Conservation (phyloP, 108 stramenopile genomes). For the Fistulifera pelliculosa region DNA sequence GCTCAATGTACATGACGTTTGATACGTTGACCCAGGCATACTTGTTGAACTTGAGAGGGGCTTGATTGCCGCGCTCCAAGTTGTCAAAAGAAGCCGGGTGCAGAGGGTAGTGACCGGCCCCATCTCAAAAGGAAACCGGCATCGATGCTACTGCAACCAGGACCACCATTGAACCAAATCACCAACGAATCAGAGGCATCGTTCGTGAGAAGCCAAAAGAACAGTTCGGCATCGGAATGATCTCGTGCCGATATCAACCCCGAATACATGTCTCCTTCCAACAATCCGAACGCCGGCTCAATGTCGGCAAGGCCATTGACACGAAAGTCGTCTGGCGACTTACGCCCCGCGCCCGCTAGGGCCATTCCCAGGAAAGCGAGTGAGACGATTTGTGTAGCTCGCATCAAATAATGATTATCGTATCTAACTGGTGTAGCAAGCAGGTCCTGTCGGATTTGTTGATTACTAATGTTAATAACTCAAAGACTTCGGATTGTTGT, state of each 20-base stretch:
- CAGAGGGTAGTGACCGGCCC: slow-evolving; percentile 20
- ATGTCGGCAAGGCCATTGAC: slow-evolving; percentile 30
- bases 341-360: neutral
- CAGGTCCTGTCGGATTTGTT: too few relatives aligned
- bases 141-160: slow-evolving; percentile 45
- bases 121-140: slow-evolving; percentile 37
- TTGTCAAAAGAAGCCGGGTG: slow-evolving; percentile 9
- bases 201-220: slow-evolving; percentile 23
- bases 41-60: slow-evolving; percentile 4
- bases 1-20: slow-evolving; percentile 10
- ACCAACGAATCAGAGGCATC: slow-evolving; percentile 8
- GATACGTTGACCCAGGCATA: slow-evolving; percentile 32
- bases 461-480: too few relatives aligned
- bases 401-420: too few relatives aligned
- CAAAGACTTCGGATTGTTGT: too few relatives aligned
- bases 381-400: too few relatives aligned
- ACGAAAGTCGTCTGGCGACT: slow-evolving; percentile 15
- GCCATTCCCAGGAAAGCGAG: too few relatives aligned
- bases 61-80: neutral
- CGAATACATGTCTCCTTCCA: slow-evolving; percentile 37
- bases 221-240: slow-evolving; percentile 17
- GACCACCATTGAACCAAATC: slow-evolving; percentile 24
- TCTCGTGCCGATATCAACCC: slow-evolving; percentile 27
- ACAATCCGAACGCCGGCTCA: slow-evolving; percentile 26
- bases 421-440: too few relatives aligned